phyloP scores from a whole-genome alignment of 1,139 yeast genomes.

The Groenewaldozyma sp. region DNA sequence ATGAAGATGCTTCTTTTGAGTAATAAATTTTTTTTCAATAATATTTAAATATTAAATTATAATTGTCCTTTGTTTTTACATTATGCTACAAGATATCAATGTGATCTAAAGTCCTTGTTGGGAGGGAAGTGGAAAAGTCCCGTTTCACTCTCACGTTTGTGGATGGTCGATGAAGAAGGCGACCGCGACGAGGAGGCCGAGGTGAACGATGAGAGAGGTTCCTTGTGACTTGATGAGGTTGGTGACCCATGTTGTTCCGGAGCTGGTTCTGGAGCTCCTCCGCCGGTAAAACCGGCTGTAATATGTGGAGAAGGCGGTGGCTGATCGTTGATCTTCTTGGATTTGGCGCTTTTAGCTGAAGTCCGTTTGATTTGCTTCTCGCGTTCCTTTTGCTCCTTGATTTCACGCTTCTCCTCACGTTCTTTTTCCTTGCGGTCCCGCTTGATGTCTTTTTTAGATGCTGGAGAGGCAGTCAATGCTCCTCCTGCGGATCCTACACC shows the following conservation, averaged over 20 bases:
- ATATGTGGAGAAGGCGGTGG: not conserved
- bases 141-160: not conserved
- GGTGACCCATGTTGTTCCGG: too few species aligned
- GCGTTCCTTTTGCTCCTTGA: slow-evolving; percentile 1
- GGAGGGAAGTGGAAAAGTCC: not conserved
- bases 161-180: not conserved
- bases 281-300: too few species aligned
- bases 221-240: too few species aligned
- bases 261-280: not conserved
- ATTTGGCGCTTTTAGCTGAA: not conserved
- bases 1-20: slow-evolving; percentile 8
- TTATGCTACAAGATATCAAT: too few species aligned
- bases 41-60: not conserved
- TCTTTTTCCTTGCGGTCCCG: not conserved
- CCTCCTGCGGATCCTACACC: too few species aligned
- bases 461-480: not conserved
- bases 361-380: slow-evolving; percentile 1
- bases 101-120: too few species aligned
- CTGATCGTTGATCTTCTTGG: not conserved
- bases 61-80: not conserved
- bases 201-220: not conserved
- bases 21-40: not conserved
- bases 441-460: not conserved
- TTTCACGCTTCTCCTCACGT: not conserved
- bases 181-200: not conserved